phyloP scores from a whole-genome alignment of 2,329 filamentous ascomycete genomes.

The Aschersonia sp. region DNA sequence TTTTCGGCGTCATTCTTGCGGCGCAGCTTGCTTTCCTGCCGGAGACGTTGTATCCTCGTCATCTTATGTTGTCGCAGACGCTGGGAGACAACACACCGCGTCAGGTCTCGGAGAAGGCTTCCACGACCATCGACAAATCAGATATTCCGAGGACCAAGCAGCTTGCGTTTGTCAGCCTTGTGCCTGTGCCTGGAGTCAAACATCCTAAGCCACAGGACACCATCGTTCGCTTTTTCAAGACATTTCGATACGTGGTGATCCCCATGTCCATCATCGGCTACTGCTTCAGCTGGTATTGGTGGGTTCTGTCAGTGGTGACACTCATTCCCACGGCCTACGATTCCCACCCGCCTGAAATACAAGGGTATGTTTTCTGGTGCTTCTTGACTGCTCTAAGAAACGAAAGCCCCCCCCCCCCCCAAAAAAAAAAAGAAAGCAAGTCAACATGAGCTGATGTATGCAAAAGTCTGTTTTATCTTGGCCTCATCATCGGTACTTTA shows the following conservation, averaged over 20 bases:
- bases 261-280: slow-evolving; percentile 31
- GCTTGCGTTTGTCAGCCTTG: slow-evolving; percentile 28
- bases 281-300: slow-evolving; percentile 43
- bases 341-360: slow-evolving; percentile 30
- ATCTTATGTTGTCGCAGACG: slow-evolving; percentile 24
- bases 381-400: not conserved
- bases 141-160: slow-evolving; percentile 20
- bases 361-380: slow-evolving; percentile 18
- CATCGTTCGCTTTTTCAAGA: slow-evolving; percentile 27
- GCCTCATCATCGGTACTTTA: slow-evolving; percentile 36
- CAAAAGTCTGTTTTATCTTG: slow-evolving; percentile 31
- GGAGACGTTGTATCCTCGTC: slow-evolving; percentile 41
- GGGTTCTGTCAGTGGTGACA: slow-evolving; percentile 37
- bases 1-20: slow-evolving; percentile 29
- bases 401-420: not conserved
- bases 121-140: no score
- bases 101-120: no score
- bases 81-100: not conserved
- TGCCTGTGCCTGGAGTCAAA: slow-evolving; percentile 31
- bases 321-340: slow-evolving; percentile 36
- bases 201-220: slow-evolving; percentile 34
- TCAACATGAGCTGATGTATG: not conserved
- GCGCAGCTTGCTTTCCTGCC: slow-evolving; percentile 35
- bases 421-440: not conserved
- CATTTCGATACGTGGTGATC: slow-evolving; percentile 30